Base-by-base conservation (phyloP, 2,329 filamentous ascomycete species). In the Mycocentrospora acerina region DNA sequence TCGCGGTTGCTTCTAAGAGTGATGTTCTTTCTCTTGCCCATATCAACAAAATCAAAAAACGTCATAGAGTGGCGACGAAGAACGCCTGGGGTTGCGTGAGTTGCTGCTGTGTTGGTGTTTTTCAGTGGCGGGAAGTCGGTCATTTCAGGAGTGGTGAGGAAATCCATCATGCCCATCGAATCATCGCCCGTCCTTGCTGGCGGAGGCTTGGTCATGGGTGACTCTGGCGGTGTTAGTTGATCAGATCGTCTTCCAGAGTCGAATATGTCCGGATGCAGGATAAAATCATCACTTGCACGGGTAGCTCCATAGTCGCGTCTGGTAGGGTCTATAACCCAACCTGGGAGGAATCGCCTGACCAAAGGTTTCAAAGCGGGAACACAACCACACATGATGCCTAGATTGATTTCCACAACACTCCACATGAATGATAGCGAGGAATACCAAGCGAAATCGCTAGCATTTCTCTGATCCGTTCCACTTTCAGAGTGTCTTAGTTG, bases 301-400 rank as follows among this genome's bases (percentile, higher is more conserved):
- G 59, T 62, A 3, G 46, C 48, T 4, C 55, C 51, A 22, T 22
- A 22, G 19, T 22, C 19, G 19, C 19, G 19, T 9, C 5, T 6
- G 3, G 62, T 66, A 3, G 62, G 58, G 51, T 80, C 77, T 31
- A 75, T 73, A 31, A 83, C 71, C 65, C 82, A 68, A 32, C 71
- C 72, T 4, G 80, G 80, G 24, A 81, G 52, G 39, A 82, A 74
- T 9, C 78, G 71, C 27, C 87, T 80, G 38, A 91, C 82, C 6
- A 97, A 73, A 1, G 91, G 90, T 62, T 96, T 96, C 46, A 96
- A 71, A 0, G 86, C 91, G 7, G 91, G 91, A n/a, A 96, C 86
- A 56, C 90, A 95, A 28, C 86, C 90, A 60, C 88, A 95, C 48
- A 90, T 85, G 53, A 96, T 90, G 13, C 89, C 90, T 1, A 94